These are phyloP conservation scores for Paraleonurus japonicus DNA, from an alignment of 257 asterid genomes.

Conservation along the genomic window DNA sequence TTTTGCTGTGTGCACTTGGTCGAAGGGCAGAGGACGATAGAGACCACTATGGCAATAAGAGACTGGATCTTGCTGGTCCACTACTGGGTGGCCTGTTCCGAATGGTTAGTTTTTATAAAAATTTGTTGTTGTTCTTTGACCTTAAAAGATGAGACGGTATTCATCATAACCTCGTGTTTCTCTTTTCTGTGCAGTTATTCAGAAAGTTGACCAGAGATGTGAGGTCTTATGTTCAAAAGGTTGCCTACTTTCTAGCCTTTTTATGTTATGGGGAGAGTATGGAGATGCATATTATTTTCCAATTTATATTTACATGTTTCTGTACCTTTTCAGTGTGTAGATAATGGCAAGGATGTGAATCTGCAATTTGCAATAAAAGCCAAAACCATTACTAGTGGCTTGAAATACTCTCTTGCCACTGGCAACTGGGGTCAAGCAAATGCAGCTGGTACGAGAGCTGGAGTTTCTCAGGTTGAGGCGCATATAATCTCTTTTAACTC, in stretches of 20 bases:
- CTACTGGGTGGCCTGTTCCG: slow-evolving; percentile 93
- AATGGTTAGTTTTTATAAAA: slow-evolving; percentile 57
- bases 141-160: slow-evolving; percentile 12
- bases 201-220: slow-evolving; percentile 97
- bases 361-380: slow-evolving; percentile 98
- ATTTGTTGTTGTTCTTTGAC: slow-evolving; percentile 17
- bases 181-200: slow-evolving; percentile 69
- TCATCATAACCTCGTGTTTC: slow-evolving; percentile 32
- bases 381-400: slow-evolving; percentile 95
- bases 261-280: slow-evolving; percentile 15
- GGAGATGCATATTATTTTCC: slow-evolving; percentile 18
- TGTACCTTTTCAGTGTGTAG: slow-evolving; percentile 65
- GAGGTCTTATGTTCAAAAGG: slow-evolving; percentile 94
- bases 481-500: slow-evolving; percentile 9
- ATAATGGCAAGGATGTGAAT: slow-evolving; percentile 96
- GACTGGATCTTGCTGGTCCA: slow-evolving; percentile 99
- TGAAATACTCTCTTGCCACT: slow-evolving; percentile 92
- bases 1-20: slow-evolving; percentile 87
- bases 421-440: slow-evolving; percentile 99
- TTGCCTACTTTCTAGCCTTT: slow-evolving; percentile 26
- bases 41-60: slow-evolving; percentile 96
- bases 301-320: slow-evolving; percentile 20
- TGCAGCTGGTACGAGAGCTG: slow-evolving; percentile 98
- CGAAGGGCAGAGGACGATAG: slow-evolving; percentile 95
- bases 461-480: slow-evolving; percentile 87